Conservation (phyloP, 331 rosid genomes). For the Telfairia occidentalis region DNA sequence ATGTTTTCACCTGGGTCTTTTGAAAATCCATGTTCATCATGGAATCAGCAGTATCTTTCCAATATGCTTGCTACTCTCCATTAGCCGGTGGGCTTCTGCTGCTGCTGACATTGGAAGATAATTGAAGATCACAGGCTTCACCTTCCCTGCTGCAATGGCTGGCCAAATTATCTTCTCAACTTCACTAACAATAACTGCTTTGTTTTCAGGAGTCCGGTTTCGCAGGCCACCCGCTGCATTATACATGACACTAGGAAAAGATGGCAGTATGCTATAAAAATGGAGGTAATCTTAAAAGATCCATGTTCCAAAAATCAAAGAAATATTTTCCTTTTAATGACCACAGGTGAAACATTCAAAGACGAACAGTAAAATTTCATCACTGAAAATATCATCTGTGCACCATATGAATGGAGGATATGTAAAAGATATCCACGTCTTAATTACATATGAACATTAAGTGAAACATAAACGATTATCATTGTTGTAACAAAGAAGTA, state of each 20-base stretch:
- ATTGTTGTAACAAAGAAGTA: neutral
- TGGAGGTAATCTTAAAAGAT: neutral
- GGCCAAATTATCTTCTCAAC: slow-evolving; percentile 94
- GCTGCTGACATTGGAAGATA: slow-evolving; percentile 56
- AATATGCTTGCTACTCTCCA: slow-evolving; percentile 66
- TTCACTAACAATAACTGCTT: slow-evolving; percentile 56
- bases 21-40: slow-evolving; percentile 17
- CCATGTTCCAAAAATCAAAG: neutral
- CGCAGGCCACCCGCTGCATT: slow-evolving; percentile 73
- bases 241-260: slow-evolving; percentile 7
- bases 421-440: no score
- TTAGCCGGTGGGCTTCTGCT: slow-evolving; percentile 57
- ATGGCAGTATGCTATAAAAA: neutral
- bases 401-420: no score
- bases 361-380: no score
- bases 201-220: slow-evolving; percentile 52
- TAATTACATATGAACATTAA: neutral
- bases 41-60: slow-evolving; percentile 76
- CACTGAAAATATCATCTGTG: neutral
- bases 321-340: no score
- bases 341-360: no score
- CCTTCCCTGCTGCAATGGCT: slow-evolving; percentile 69
- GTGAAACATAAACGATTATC: neutral
- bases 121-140: slow-evolving; percentile 62
- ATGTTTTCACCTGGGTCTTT: neutral